These are phyloP conservation scores for Arthrobotrys sphaeroides DNA, from an alignment of 2,329 filamentous ascomycete genomes.

Conservation along the genomic window DNA sequence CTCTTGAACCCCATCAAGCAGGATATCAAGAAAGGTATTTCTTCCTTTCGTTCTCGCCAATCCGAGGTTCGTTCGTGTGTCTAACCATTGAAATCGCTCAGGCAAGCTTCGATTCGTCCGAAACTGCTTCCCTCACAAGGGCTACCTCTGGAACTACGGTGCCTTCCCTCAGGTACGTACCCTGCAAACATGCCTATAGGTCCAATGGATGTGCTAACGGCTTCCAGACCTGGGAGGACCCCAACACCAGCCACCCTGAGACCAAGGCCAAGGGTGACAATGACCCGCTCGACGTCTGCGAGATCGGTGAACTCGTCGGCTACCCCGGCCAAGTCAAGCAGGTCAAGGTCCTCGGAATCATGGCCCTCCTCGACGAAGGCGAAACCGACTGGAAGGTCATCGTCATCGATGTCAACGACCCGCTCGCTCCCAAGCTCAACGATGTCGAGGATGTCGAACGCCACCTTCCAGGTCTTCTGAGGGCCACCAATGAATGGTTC, in stretches of 20 bases:
- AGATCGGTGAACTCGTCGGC: slow-evolving; percentile 97
- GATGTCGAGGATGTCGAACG: slow-evolving; percentile 98
- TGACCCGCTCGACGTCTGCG: slow-evolving; percentile 98
- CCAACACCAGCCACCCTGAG: slow-evolving; percentile 93
- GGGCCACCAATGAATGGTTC: slow-evolving; percentile 99
- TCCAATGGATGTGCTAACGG: not conserved
- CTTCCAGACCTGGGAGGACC: slow-evolving; percentile 94
- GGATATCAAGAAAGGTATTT: slow-evolving; percentile 87
- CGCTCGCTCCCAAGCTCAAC: slow-evolving; percentile 93
- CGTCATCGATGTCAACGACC: slow-evolving; percentile 98
- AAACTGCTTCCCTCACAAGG: slow-evolving; percentile 99
- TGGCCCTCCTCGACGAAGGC: slow-evolving; percentile 98
- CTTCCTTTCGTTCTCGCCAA: not conserved
- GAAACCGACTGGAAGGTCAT: slow-evolving; percentile 99
- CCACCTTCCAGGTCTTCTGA: slow-evolving; percentile 93
- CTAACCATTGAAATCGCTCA: not conserved
- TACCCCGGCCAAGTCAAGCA: slow-evolving; percentile 98
- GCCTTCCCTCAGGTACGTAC: slow-evolving; percentile 89
- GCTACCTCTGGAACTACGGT: slow-evolving; percentile 99
- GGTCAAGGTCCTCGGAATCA: slow-evolving; percentile 99
- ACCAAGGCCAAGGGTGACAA: slow-evolving; percentile 99
- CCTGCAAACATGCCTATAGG: slow-evolving; percentile 55
- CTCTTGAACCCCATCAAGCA: slow-evolving; percentile 99
- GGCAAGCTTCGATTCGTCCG: slow-evolving; percentile 97
- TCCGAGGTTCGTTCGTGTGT: not conserved